Evolutionary conservation across 768 basidiomycete genomes (phyloP), one percentile per base, ranked within the genome.

Genomic region (Russula lepida): DNA sequence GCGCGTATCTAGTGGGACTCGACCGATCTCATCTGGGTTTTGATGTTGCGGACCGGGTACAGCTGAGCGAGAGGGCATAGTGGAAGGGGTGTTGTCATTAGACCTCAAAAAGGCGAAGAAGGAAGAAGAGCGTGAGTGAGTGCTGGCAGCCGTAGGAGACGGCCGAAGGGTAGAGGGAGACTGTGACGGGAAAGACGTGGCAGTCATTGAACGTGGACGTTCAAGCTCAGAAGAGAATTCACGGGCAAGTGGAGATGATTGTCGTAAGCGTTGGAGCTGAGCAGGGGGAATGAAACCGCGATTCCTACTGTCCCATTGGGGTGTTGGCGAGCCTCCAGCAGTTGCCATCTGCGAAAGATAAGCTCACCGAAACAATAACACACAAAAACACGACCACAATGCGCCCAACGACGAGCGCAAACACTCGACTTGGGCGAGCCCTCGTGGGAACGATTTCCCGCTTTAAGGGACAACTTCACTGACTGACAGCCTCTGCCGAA

Each of bases 21-120:
- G 54, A 43, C 65, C 60, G 19, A 50, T 49, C 15, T 66, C 64
- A 43, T 67, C 60, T 27, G 59, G 13, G 32, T 5, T 2, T 27
- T 43, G 61, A 27, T 19, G 66, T 27, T 32, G 52, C 13, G 23
- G 27, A 54, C 50, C 44, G 5, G 60, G 50, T 17, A 47, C 60
- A 9, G 35, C 44, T 47, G 28, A 48, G 54, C 21, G 51, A 63
- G 30, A 35, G 70, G 60, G 37, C 56, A 3, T 56, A 48, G 51
- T 66, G 52, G 60, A 47, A 71, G 68, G 49, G 70, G 46, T 0
- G 21, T 58, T 63, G 28, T 72, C 71, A 61, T 75, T 81, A 39
- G 62, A 54, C 64, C 68, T 75, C 64, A 77, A 77, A 70, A 86
- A 84, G 19, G 83, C 80, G 71, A 86, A 86, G 75, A 85, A 83